Base-by-base conservation (phyloP, 176 grass and related monocot species). In the Cenchrus purpureus region DNA sequence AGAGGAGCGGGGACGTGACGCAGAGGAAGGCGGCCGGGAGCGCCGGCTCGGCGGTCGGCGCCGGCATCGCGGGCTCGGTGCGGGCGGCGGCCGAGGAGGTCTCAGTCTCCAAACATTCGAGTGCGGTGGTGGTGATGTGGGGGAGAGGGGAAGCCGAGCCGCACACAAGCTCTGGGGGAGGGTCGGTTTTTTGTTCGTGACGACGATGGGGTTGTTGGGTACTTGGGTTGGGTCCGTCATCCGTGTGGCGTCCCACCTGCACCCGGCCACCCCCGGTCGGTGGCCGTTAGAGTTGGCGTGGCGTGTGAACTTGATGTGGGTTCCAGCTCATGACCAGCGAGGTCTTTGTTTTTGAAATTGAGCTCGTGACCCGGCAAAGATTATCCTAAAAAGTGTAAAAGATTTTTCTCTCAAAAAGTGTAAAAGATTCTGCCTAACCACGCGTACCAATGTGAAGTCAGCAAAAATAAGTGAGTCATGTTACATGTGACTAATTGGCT, bases 21-120 rank as follows among this genome's bases (percentile, higher is more conserved):
- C 74, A 82, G 25, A 90, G 79, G 78, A 87, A 84, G 54, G 88
- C 66, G 17, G 87, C 78, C 51, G 85, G 82, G 68, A 89, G 74
- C 75, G 88, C 53, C 5, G 91, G 87, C 65, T 84, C 80, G 49
- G 68, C 34, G 42, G 82, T 1, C 51, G 76, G 79, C 50, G 79
- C 75, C 13, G 86, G 87, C 92, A 92, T 94, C 81, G 71, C 90
- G 77, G 81, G 37, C 37, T 40, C 37, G 37, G 80, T 16, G 29
- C 45, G 82, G 46, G 19, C 70, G 74, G 56, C 51, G 75, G 29
- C 31, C 31, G 87, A 69, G 51, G 44, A 15, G 64, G 31, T 37
- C 72, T 46, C 72, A 54, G 72, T 17, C 50, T 74, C 72, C 50
- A 55, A 7, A 10, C 72, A 74, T 55, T 74, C 50, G 72, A 74